Base-by-base conservation (phyloP, 257 asterid species). In the Petrea volubilis region DNA sequence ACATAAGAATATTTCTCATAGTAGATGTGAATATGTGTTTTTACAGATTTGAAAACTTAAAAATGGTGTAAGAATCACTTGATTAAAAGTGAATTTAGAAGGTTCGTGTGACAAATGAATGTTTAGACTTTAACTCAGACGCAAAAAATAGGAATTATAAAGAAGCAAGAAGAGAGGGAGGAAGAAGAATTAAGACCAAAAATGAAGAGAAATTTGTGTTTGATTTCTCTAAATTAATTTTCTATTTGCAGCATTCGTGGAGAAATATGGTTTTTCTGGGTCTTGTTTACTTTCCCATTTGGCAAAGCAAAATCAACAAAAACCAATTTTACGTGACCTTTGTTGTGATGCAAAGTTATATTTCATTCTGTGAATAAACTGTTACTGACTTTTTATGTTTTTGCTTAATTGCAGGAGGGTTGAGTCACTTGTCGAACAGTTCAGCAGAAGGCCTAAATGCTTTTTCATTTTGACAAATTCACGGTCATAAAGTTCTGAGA, bases 401-500 rank as follows among this genome's bases (percentile, higher is more conserved):
- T 33, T 33, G 50, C n/a, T 25, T 60, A 44, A 72, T 80, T 81
- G 69, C 90, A 94, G 99, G 99, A 91, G 87, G 51, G 64, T 84
- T 34, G 90, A 87, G 70, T 83, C 97, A 67, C 97, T 94, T 60
- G 80, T 84, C 73, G 87, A 82, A 78, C 90, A 91, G 82, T 88
- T 94, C 81, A 80, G 78, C 34, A 82, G 78, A 77, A 80, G 65
- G 84, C 89, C 86, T 7, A 94, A 85, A 76, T 91, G 99, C 79
- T 94, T 94, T 86, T 94, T 94, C 85, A 88, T 94, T 74, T 84
- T 94, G 89, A 94, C 99, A 56, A 94, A 94, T 86, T 91, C 99
- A 14, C 85, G 99, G 71, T 70, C 99, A 25, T 59, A 89, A 78
- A 87, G 88, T 69, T 80, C 97, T 52, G 89, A 89, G 75, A 88